Percentiles rank a stretch among this genome's conserved stretches.
Evolutionary conservation across 164 flowering plant species (phyloP).

Genomic region (Santalum album): DNA sequence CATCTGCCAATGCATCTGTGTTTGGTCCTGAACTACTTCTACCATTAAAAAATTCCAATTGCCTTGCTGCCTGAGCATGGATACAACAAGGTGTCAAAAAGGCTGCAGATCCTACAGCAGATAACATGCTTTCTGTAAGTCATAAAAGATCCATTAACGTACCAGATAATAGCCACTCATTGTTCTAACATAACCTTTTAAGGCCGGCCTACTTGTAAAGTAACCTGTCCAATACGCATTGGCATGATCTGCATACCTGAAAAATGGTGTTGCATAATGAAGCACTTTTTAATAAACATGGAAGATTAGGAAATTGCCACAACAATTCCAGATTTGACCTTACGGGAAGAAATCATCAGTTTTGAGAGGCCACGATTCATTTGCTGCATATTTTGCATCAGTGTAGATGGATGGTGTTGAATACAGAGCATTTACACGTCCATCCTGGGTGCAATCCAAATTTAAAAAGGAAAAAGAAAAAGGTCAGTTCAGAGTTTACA

Average conservation of each 20-base stretch:
- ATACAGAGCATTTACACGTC: conserved; percentile 91
- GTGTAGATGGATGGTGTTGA: conserved; percentile 92
- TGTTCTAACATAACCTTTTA: conserved; percentile 74
- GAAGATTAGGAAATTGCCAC: neutral
- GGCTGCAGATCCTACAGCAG: neutral
- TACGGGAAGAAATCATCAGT: conserved; percentile 93
- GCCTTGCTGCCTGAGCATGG: conserved; percentile 74
- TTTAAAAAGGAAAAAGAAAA: neutral
- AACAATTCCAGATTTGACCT: conserved; percentile 22
- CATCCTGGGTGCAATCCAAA: conserved; percentile 54
- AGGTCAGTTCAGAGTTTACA: neutral
- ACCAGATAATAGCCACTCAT: conserved; percentile 93
- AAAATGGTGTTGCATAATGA: neutral
- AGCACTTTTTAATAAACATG: neutral
- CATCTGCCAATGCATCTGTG: conserved; percentile 74
- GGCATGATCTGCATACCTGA: conserved; percentile 82
- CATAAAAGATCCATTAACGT: conserved; percentile 2
- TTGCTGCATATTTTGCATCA: conserved; percentile 73
- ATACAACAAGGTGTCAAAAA: neutral
- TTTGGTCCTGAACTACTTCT: conserved; percentile 50
- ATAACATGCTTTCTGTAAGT: neutral
- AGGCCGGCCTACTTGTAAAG: conserved; percentile 81
- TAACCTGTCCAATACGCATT: conserved; percentile 98
- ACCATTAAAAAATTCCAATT: conserved; percentile 72
- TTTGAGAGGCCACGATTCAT: conserved; percentile 76